Base-by-base conservation (phyloP, 495 filamentous ascomycete species). In the Daldinia grandis region DNA sequence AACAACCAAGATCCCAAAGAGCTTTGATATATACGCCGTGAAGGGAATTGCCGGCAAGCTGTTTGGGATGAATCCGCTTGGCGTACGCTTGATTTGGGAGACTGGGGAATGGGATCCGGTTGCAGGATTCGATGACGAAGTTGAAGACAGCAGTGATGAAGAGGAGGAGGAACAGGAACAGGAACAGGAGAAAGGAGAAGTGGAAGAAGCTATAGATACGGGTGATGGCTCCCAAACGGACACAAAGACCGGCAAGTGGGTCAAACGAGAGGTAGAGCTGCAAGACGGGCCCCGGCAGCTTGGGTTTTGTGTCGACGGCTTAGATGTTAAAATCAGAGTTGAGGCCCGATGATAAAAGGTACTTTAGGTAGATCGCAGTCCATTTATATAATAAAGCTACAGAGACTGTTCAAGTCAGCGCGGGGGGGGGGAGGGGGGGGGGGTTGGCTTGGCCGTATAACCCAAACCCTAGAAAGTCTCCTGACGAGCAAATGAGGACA, bases 31-130 rank as follows among this genome's bases (percentile, higher is more conserved):
- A n/a, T 97, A 96, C 71, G 85, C 86, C 19, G 83, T 97, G 24
- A 91, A 95, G 74, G 92, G 90, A 0, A 81, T 97, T 15, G 90
- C 91, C 0, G 91, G 90, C 5, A 87, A 87, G 62, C 75, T 91
- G 68, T 94, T 96, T 77, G 83, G 81, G 7, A 73, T 93, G 28
- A 74, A 78, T 50, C 90, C 93, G 10, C 82, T 92, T 71, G 77
- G 80, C 38, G 78, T 94, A 53, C 82, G 84, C 64, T 72, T 99
- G 60, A 79, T 93, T 12, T 92, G 89, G 89, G 91, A 95, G 80
- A 95, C 93, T 17, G 89, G 92, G 58, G 91, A 96, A 76, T 90
- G 88, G 87, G 93, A 96, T 80, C 92, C 92, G 1, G 87, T 92
- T 33, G 86, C 82, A 17, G 86, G 85, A 55, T 87, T 87, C 71